Evolutionary conservation across 129 eudicot genomes (phyloP).

Genomic region (Lactuca sativa): DNA sequence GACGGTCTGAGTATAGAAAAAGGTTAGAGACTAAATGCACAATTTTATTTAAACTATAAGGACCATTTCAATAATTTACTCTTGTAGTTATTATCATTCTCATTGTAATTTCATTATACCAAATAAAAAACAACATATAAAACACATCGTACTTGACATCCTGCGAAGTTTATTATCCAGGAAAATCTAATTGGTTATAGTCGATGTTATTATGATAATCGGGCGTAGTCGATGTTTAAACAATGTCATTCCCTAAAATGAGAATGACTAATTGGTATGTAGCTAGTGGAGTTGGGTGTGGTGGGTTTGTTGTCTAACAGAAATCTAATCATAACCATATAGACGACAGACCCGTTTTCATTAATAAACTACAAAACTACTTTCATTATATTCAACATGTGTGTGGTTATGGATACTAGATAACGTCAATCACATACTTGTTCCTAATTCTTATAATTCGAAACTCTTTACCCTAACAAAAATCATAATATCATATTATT

Average conservation of each 20-base stretch:
- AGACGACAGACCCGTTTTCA: slow-evolving; percentile 3
- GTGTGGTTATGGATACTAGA: not conserved
- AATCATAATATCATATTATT: not conserved
- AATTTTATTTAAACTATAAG: no score
- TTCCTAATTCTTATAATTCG: not conserved
- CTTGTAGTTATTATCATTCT: no score
- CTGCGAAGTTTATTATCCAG: no score
- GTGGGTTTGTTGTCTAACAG: slow-evolving; percentile 46
- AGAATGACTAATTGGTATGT: slow-evolving; percentile 21
- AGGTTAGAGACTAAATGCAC: no score
- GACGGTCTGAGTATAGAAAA: no score
- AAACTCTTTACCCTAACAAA: not conserved
- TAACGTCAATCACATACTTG: not conserved
- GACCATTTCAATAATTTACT: no score
- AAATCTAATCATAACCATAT: slow-evolving; percentile 23
- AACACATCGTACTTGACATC: no score
- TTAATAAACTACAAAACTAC: not conserved
- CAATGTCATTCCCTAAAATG: not conserved
- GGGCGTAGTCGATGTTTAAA: no score
- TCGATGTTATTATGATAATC: no score
- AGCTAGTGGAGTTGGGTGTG: slow-evolving; percentile 38
- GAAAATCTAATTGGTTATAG: no score
- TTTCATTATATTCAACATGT: not conserved
- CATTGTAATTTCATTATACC: no score
- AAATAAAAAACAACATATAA: no score